Conservation (phyloP, 2,329 filamentous ascomycete species). For the Aspergillus ochraceus region DNA sequence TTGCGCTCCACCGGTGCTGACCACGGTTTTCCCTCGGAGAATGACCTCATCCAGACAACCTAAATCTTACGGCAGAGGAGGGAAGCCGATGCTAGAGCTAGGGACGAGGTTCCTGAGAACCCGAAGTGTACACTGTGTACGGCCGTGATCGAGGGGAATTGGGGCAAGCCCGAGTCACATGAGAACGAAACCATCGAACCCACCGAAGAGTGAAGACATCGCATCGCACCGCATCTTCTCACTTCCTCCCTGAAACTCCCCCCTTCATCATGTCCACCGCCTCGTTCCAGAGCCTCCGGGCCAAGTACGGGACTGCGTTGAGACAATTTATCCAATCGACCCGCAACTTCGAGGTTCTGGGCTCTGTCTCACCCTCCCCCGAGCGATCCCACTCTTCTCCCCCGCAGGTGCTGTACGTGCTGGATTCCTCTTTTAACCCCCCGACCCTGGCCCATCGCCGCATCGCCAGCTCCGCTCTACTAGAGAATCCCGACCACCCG, state of each 20-base stretch:
- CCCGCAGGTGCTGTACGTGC: slow-evolving; percentile 56
- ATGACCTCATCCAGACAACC: neutral
- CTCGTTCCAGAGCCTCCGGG: slow-evolving; percentile 33
- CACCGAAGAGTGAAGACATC: neutral
- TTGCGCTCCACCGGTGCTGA: neutral
- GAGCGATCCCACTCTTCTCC: slow-evolving; percentile 12
- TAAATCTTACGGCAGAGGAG: neutral
- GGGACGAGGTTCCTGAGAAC: too few relatives aligned
- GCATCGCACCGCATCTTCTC: neutral
- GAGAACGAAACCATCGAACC: neutral
- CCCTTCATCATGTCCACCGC: slow-evolving; percentile 8
- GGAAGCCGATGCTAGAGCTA: neutral
- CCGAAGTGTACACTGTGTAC: too few relatives aligned
- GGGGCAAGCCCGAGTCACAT: neutral
- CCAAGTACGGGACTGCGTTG: slow-evolving; percentile 41
- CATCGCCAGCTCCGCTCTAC: slow-evolving; percentile 56
- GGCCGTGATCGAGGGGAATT: neutral
- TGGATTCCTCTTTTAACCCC: slow-evolving; percentile 68
- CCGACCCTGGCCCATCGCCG: slow-evolving; percentile 60
- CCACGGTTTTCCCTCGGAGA: neutral
- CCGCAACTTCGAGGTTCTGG: slow-evolving; percentile 34
- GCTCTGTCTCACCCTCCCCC: slow-evolving; percentile 20
- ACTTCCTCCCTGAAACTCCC: neutral
- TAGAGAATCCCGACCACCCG: slow-evolving; percentile 29
- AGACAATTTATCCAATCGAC: slow-evolving; percentile 45